Base-by-base conservation (phyloP, 805 yeast species). In the Saturnispora zaruensis region DNA sequence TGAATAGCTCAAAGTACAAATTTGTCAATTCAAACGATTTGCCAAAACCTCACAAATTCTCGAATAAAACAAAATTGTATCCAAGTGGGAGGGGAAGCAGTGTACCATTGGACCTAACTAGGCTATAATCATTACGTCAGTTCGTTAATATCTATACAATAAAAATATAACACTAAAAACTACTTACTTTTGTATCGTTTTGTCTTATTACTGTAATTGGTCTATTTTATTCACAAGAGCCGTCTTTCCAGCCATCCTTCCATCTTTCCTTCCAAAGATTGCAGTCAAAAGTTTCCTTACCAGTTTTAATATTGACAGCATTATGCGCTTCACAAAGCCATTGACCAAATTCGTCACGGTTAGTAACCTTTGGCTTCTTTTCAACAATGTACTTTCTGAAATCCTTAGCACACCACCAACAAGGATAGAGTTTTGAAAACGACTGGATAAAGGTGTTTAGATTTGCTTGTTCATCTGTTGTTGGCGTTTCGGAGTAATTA, bases 251-350 rank as follows among this genome's bases (percentile, higher is more conserved):
- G 0, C 97, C 97, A 58, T 87, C 95, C 57, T 77, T 81, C 99
- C 99, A 91, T 62, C 99, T 80, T 59, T 85, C 79, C 63, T 82
- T 82, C 99, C 99, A 93, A 55, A 86, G 74, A 51, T 81, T 72
- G 60, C 98, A 91, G 63, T 91, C 89, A 62, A 93, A 93, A 50
- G 70, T 71, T 6, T 87, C 87, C 66, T 93, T 93, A 1, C 96
- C 95, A 25, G 91, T 64, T 64, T 89, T 90, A 18, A 64, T 71
- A 65, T 93, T 93, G n/a, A 93, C 98, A 34, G 78, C 86, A 61
- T 93, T 93, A 67, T 93, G 99, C 2, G 98, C 98, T 53, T 81
- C 85, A 68, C 98, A 93, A 49, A 93, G 69, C 99, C 99, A 93
- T 57, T 67, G 72, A 0, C 96, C 95, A 59, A 93, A 79, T 49